Base-by-base conservation (phyloP, 305 asterid species). In the Fraxinus xanthoxyloides region DNA sequence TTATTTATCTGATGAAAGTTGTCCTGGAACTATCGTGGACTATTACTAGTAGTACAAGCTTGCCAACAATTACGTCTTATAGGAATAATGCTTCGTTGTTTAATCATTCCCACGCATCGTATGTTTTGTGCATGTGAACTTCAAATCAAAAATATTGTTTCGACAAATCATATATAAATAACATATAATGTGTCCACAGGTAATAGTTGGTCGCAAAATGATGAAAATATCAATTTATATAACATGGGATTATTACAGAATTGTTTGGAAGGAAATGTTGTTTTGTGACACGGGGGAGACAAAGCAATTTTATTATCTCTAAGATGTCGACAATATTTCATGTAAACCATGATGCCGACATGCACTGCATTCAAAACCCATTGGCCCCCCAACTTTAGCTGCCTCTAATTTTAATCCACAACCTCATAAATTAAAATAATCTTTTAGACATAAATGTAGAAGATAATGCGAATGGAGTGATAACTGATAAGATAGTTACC, bases 11-110 rank as follows among this genome's bases (percentile, higher is more conserved):
- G 92, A 88, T 70, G 94, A 84, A 79, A 90, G 88, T 69, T 88
- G 96, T 51, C 88, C 91, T 3, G 96, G 88, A 78, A 88, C 92
- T 23, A 85, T 90, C 1, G 86, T 95, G 69, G 98, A 95, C 48
- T 95, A 91, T 75, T 95, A 93, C 54, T 61, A 36, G 43, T 79
- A 36, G 43, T 79, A 30, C 13, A 63, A 24, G 46, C 23, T 72
- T 67, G 69, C 19, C 10, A 5, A 84, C 36, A 56, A 2, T 2
- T 17, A 46, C 36, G 28, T 28, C 31, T 85, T 82, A 35, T 80
- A 83, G 81, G 72, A 67, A 78, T 59, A 85, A 77, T 77, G 80
- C 13, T 81, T 72, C 7, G 46, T 61, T 6, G 36, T 51, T 75
- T 56, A 32, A 12, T 17, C 24, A 36, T 72, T 69, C 13, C 15